Evolutionary conservation across 2,329 filamentous ascomycete species (phyloP).

Genomic region (Botrytis byssoidea): DNA sequence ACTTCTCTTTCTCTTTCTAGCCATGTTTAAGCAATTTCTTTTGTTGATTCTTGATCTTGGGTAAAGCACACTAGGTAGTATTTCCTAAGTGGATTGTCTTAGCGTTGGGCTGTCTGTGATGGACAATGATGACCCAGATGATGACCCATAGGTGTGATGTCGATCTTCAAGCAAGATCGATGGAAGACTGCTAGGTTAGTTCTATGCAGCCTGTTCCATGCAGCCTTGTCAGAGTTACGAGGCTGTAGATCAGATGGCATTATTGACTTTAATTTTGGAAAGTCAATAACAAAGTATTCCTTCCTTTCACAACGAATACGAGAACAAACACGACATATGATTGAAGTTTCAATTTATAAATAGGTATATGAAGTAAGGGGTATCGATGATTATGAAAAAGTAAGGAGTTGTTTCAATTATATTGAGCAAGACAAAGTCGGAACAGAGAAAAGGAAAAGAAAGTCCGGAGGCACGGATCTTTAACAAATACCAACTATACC

Average conservation of each 20-base stretch:
- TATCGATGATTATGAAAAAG: not conserved
- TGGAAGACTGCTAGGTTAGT: not conserved
- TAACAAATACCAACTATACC: not conserved
- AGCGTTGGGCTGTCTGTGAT: not conserved
- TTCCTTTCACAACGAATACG: not conserved
- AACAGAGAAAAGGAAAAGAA: not conserved
- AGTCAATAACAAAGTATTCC: not conserved
- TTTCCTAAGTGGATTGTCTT: not conserved
- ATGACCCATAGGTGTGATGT: not conserved
- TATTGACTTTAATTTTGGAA: not conserved
- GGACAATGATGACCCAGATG: not conserved
- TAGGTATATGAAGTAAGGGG: slow-evolving; percentile 1
- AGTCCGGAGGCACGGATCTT: not conserved
- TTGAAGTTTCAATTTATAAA: slow-evolving; percentile 2
- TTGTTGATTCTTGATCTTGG: not conserved
- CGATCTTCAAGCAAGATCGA: not conserved
- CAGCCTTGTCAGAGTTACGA: not conserved
- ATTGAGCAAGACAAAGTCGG: not conserved
- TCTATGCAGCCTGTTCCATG: slow-evolving; percentile 13
- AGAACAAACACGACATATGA: slow-evolving; percentile 1
- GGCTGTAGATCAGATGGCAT: not conserved
- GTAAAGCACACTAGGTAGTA: not conserved
- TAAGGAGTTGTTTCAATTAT: slow-evolving; percentile 14
- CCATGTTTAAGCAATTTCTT: not conserved
- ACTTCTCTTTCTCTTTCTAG: slow-evolving; percentile 41